A percentile compares a stretch with the other conserved stretches of the same genome.
Evolutionary conservation across 2,329 filamentous ascomycete genomes (phyloP).

Genomic region (Ophiostoma himal-ulmi): DNA sequence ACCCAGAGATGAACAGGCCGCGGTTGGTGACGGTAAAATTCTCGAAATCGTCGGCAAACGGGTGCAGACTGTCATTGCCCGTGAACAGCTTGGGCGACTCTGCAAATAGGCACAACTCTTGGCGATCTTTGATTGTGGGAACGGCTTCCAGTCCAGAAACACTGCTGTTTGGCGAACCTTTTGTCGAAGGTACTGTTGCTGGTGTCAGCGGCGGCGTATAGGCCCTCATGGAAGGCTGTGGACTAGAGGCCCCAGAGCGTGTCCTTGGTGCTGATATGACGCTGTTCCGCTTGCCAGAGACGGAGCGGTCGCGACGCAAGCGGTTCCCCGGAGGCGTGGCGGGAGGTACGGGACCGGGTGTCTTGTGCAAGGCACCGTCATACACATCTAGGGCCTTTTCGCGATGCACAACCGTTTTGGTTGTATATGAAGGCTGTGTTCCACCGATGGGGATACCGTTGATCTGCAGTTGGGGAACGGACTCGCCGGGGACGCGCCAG

Average conservation of each 20-base stretch:
- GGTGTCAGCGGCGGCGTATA: neutral
- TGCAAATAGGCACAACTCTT: conserved; percentile 20
- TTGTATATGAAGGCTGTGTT: neutral
- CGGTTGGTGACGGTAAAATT: conserved; percentile 21
- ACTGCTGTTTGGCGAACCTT: neutral
- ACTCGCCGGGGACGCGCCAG: conserved; percentile 22
- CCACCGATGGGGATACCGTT: neutral
- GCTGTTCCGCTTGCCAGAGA: neutral
- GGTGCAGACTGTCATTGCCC: conserved; percentile 12
- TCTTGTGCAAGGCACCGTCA: neutral
- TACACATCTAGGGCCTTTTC: neutral
- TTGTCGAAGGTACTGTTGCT: too few species aligned
- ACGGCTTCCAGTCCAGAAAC: neutral
- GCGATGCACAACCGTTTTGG: neutral
- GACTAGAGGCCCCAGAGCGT: neutral
- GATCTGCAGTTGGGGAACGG: neutral
- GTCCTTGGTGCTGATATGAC: neutral
- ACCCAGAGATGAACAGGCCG: conserved; percentile 19
- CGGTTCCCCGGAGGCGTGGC: neutral
- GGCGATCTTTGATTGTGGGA: neutral
- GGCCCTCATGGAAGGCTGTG: neutral
- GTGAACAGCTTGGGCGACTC: conserved; percentile 20
- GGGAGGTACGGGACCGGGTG: neutral
- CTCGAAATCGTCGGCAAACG: conserved; percentile 18
- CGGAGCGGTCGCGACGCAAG: neutral